phyloP scores from a whole-genome alignment of 1,139 yeast species.

The Torulaspora pretoriensis region DNA sequence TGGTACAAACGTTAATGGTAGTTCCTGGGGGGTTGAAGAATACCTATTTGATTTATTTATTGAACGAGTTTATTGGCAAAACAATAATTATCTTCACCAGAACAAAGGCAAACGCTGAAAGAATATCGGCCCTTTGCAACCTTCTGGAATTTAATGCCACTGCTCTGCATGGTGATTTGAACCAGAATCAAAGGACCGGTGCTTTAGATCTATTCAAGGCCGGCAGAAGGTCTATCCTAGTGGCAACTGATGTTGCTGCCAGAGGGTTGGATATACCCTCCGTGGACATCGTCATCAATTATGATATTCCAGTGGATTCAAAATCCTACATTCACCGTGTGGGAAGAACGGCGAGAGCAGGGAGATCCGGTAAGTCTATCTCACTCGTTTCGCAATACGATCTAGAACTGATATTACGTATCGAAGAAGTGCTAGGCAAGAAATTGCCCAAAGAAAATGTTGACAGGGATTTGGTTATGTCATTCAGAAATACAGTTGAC shows the following conservation, averaged over 20 bases:
- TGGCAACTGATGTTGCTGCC: conserved; percentile 98
- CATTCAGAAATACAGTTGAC: conserved; percentile 82
- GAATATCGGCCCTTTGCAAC: conserved; percentile 78
- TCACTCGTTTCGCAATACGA: conserved; percentile 94
- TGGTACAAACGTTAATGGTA: conserved; percentile 84
- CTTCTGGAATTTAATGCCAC: conserved; percentile 83
- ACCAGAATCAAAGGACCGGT: conserved; percentile 89
- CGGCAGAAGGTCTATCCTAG: conserved; percentile 74
- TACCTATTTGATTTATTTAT: conserved; percentile 73
- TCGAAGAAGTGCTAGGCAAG: conserved; percentile 80
- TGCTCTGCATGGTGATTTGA: conserved; percentile 90
- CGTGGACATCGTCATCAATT: conserved; percentile 88
- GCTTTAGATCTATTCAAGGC: conserved; percentile 89
- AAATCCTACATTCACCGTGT: conserved; percentile 96
- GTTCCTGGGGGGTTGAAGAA: conserved; percentile 92
- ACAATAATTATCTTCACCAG: conserved; percentile 86
- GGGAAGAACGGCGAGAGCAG: conserved; percentile 98
- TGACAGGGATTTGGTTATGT: conserved; percentile 70
- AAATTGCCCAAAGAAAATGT: conserved; percentile 81
- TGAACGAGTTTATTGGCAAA: conserved; percentile 83
- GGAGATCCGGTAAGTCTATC: conserved; percentile 87
- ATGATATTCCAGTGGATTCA: conserved; percentile 96
- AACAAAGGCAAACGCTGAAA: conserved; percentile 92
- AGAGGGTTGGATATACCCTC: conserved; percentile 95
- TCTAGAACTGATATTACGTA: conserved; percentile 77